Percentiles rank a stretch among this genome's conserved stretches.
Evolutionary conservation across 2,329 filamentous ascomycete species (phyloP).

Genomic region (Fusarium torreyae): DNA sequence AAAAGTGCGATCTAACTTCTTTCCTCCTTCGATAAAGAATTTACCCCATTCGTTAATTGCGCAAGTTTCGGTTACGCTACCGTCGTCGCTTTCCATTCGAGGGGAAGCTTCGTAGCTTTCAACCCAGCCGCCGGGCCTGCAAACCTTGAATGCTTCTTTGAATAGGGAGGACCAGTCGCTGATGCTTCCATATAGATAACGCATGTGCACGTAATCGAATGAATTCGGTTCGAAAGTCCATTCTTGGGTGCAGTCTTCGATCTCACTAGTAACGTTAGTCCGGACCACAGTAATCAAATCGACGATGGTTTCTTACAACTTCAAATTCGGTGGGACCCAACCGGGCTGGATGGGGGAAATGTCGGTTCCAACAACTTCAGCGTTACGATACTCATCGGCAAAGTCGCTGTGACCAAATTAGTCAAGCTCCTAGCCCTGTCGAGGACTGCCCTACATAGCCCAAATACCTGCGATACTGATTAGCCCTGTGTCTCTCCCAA

Average conservation of each 20-base stretch:
- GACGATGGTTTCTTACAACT: slow-evolving; percentile 45
- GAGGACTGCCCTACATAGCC: slow-evolving; percentile 55
- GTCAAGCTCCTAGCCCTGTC: fast-evolving
- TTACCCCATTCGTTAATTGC: slow-evolving; percentile 51
- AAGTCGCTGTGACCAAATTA: slow-evolving; percentile 60
- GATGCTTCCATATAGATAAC: slow-evolving; percentile 70
- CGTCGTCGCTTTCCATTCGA: slow-evolving; percentile 53
- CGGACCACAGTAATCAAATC: fast-evolving
- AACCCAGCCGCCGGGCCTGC: slow-evolving; percentile 69
- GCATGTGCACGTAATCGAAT: slow-evolving; percentile 74
- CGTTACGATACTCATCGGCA: slow-evolving; percentile 61
- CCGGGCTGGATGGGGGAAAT: slow-evolving; percentile 70
- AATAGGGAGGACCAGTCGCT: slow-evolving; percentile 70
- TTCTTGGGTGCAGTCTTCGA: slow-evolving; percentile 52
- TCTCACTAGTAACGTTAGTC: slow-evolving; percentile 15
- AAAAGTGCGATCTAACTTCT: slow-evolving; percentile 52
- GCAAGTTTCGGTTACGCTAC: slow-evolving; percentile 49
- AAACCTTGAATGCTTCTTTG: slow-evolving; percentile 64
- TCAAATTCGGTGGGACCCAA: slow-evolving; percentile 64
- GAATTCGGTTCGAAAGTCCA: slow-evolving; percentile 52
- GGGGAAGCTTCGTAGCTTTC: slow-evolving; percentile 54
- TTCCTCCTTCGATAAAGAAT: slow-evolving; percentile 51
- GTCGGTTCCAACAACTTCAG: slow-evolving; percentile 66
- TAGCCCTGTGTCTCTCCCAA: fast-evolving
- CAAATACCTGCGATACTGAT: slow-evolving; percentile 54